These are phyloP conservation scores for Sphagnum tenellum DNA, from an alignment of 225 moss, liverwort and hornwort species.

Conservation along the genomic window DNA sequence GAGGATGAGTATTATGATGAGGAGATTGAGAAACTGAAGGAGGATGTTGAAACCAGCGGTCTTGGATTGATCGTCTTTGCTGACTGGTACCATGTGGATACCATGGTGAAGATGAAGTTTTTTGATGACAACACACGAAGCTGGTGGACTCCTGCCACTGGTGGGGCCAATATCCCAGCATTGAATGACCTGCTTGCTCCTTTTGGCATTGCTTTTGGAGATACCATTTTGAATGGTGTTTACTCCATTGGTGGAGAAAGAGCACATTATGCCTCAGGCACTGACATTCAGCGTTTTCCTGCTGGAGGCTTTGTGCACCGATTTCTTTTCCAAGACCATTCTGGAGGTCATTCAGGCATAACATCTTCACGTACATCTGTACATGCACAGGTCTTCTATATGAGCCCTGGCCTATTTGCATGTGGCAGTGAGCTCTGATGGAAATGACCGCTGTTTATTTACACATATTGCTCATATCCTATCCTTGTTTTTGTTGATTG, in stretches of 20 bases:
- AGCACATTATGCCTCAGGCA: slow-evolving; percentile 83
- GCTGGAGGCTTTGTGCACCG: slow-evolving; percentile 82
- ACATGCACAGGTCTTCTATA: slow-evolving; percentile 61
- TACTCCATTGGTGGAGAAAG: slow-evolving; percentile 82
- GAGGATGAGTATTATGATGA: slow-evolving; percentile 85
- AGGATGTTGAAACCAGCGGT: slow-evolving; percentile 67
- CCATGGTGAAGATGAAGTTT: slow-evolving; percentile 95
- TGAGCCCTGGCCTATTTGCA: neutral
- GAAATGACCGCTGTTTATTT: too few species aligned
- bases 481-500: too few species aligned
- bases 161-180: slow-evolving; percentile 90
- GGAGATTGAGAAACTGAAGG: slow-evolving; percentile 78
- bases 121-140: slow-evolving; percentile 96
- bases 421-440: too few species aligned
- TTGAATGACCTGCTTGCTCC: slow-evolving; percentile 81
- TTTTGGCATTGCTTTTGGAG: slow-evolving; percentile 95
- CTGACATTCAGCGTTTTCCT: slow-evolving; percentile 75
- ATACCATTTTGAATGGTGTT: slow-evolving; percentile 71
- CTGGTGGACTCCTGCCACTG: slow-evolving; percentile 97
- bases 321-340: slow-evolving; percentile 83
- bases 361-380: slow-evolving; percentile 83
- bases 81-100: slow-evolving; percentile 97
- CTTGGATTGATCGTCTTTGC: slow-evolving; percentile 86
- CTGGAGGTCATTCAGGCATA: slow-evolving; percentile 61
- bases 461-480: too few species aligned